Evolutionary conservation across 495 filamentous ascomycete genomes (phyloP).

Genomic region (Talaromyces stipitatus): DNA sequence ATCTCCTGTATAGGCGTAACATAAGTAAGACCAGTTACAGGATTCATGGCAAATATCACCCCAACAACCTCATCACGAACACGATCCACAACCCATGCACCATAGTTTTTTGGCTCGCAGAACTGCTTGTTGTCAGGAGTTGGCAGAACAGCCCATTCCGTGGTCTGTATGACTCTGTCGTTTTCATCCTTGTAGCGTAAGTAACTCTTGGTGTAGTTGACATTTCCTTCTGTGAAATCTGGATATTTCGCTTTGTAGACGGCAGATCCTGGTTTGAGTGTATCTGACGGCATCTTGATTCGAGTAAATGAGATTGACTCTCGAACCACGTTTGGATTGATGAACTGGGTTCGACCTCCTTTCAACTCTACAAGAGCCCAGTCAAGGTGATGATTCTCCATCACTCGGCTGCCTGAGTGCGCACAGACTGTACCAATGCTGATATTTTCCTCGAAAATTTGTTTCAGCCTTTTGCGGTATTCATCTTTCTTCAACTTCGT

Average conservation of each 20-base stretch:
- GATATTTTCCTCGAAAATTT: background rate
- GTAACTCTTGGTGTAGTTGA: background rate
- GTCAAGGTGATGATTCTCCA: background rate
- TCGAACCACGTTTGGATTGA: background rate
- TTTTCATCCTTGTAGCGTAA: background rate
- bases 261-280: background rate
- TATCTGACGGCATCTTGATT: background rate
- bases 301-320: background rate
- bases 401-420: background rate
- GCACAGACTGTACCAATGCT: background rate
- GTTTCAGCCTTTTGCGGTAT: background rate
- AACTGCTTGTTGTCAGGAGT: background rate
- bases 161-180: background rate
- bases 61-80: background rate
- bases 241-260: background rate
- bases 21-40: background rate
- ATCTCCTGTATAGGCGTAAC: background rate
- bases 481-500: background rate
- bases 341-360: background rate
- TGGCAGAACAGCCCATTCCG: slow-evolving; percentile 1
- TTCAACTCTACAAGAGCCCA: background rate
- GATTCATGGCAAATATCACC: background rate
- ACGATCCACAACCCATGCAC: background rate
- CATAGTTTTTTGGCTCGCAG: background rate
- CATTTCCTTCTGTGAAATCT: background rate